These are phyloP conservation scores for Lecanosticta acicola DNA, from an alignment of 2,329 filamentous ascomycete species.

Conservation along the genomic window DNA sequence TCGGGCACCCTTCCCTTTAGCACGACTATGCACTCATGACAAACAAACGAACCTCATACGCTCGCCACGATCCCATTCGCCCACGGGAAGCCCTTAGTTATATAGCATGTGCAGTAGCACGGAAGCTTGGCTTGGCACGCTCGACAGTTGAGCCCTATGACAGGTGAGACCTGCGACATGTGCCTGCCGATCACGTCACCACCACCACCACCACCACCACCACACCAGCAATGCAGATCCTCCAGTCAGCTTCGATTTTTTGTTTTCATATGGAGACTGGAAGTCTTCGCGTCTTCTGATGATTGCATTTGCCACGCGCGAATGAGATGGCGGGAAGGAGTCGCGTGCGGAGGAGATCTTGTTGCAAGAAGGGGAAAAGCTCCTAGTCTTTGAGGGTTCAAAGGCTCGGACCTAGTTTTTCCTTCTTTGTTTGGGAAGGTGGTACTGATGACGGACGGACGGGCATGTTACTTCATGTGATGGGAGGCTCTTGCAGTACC, in stretches of 20 bases:
- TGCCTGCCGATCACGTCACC: constrained; percentile 15
- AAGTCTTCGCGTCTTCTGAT: neutral
- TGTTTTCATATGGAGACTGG: neutral
- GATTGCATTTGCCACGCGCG: too few relatives aligned
- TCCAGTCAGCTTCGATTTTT: constrained; percentile 5
- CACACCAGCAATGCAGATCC: neutral
- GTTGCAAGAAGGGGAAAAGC: constrained; percentile 1
- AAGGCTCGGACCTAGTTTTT: too few relatives aligned
- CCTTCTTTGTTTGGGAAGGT: neutral
- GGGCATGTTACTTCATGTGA: neutral
- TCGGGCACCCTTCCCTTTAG: too few relatives aligned
- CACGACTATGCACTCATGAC: neutral
- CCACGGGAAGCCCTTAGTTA: too few relatives aligned
- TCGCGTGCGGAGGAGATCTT: constrained; percentile 2
- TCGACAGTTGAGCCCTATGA: neutral
- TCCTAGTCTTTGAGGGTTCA: too few relatives aligned
- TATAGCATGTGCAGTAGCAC: neutral
- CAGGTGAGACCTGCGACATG: constrained; percentile 1
- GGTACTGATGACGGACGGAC: neutral
- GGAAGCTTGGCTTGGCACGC: neutral
- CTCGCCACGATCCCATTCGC: neutral
- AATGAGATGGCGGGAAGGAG: neutral
- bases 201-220: too few relatives aligned
- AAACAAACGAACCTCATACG: neutral
- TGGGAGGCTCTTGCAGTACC: constrained; percentile 1